phyloP scores from a whole-genome alignment of 176 grass and related monocot genomes.

The Microstegium vimineum region DNA sequence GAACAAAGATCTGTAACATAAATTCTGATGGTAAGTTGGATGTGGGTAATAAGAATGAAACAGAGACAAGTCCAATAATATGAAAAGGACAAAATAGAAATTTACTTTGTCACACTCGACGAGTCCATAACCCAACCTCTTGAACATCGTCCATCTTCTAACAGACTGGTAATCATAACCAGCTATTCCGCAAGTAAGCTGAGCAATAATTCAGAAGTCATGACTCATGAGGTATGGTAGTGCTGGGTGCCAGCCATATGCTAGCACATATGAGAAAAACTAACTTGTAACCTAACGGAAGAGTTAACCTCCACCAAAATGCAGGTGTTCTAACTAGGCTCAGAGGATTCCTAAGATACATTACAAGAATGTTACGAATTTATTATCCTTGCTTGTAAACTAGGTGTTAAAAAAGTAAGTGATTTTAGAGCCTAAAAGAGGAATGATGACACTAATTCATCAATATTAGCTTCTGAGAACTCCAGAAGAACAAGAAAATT shows the following conservation, averaged over 20 bases:
- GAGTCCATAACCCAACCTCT: conserved; percentile 74
- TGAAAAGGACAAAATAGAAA: conserved; percentile 2
- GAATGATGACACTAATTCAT: neutral
- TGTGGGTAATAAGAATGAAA: neutral
- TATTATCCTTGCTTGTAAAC: neutral
- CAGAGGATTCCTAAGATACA: neutral
- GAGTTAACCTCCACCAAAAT: neutral
- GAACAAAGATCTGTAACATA: conserved; percentile 79
- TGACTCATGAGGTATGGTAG: neutral
- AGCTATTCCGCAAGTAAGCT: conserved; percentile 55
- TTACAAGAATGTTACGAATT: neutral
- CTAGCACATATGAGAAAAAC: neutral
- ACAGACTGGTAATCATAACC: conserved; percentile 82
- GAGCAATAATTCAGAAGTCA: conserved; percentile 16
- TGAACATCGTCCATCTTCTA: conserved; percentile 78
- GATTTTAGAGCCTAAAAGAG: neutral
- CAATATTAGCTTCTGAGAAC: neutral
- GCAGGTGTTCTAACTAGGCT: neutral
- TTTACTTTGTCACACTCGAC: conserved; percentile 72
- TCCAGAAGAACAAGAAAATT: neutral
- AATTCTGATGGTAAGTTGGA: conserved; percentile 44
- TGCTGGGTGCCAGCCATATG: neutral
- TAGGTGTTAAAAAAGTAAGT: neutral
- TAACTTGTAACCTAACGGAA: neutral
- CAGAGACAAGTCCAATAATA: neutral